A percentile compares a stretch with the other conserved stretches of the same genome.
These are phyloP conservation scores for Puccinia novopanici DNA, from an alignment of 1,284 basidiomycete genomes.

Conservation along the genomic window DNA sequence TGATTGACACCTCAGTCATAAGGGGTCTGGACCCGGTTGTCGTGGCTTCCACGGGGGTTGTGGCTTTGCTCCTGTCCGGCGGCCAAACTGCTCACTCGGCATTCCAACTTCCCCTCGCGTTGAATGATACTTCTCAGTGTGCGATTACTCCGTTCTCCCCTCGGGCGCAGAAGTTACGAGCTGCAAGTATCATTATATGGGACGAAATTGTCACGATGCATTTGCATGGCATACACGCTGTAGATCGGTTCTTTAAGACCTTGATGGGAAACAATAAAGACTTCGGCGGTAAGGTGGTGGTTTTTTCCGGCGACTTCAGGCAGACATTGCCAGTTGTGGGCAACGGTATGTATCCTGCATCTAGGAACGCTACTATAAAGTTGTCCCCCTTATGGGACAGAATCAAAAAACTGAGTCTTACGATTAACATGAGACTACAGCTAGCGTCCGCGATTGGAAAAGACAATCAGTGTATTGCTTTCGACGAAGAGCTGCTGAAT, in stretches of 20 bases:
- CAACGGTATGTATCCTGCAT: no score
- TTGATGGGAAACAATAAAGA: neutral
- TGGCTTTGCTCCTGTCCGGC: neutral
- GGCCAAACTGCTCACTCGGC: no score
- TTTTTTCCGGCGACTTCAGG: constrained; percentile 13
- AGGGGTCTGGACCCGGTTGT: neutral
- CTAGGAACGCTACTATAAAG: no score
- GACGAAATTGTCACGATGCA: constrained; percentile 20
- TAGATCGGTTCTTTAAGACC: neutral
- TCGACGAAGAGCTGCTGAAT: no score
- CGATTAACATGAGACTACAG: no score
- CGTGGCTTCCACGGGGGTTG: neutral
- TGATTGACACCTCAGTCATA: neutral
- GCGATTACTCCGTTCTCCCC: neutral
- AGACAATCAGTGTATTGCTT: no score
- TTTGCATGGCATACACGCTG: neutral
- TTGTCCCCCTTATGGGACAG: no score
- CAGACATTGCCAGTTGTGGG: constrained; percentile 14
- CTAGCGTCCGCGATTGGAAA: no score
- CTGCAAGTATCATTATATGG: neutral
- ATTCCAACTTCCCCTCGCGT: neutral
- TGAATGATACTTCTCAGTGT: neutral
- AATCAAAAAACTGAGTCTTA: no score
- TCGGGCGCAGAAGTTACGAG: neutral
- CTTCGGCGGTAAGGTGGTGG: neutral